Conservation (phyloP, 495 filamentous ascomycete species). For the Bacidia rubella region DNA sequence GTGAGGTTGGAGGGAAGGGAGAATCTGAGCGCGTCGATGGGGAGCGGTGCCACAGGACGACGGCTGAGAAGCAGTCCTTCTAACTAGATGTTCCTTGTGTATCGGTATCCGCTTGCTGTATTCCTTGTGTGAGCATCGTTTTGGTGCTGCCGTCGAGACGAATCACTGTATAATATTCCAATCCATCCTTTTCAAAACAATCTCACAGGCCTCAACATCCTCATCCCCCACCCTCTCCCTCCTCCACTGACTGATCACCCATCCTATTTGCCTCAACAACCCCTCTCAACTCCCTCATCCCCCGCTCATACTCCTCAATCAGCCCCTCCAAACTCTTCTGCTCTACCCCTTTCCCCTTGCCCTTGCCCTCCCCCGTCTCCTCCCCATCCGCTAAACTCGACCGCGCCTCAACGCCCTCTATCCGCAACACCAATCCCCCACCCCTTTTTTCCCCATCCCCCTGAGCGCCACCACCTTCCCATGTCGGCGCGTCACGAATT, state of each 20-base stretch:
- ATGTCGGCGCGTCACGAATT: conserved; percentile 43
- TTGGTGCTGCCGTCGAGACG: too few species aligned
- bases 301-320: conserved; percentile 6
- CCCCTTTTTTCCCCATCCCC: conserved; percentile 1
- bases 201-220: background rate
- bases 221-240: background rate
- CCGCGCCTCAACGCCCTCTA: conserved; percentile 14
- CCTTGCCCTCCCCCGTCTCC: background rate
- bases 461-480: conserved; percentile 11
- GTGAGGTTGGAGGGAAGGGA: conserved; percentile 17
- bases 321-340: conserved; percentile 10
- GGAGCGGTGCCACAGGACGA: conserved; percentile 7
- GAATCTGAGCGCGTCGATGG: conserved; percentile 13
- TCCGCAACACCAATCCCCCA: conserved; percentile 16
- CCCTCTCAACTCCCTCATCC: conserved; percentile 18
- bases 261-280: conserved; percentile 11
- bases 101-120: too few species aligned
- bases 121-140: too few species aligned
- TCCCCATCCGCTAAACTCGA: background rate
- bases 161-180: too few species aligned
- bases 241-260: background rate
- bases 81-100: conserved; percentile 2
- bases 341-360: conserved; percentile 11
- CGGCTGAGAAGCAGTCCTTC: conserved; percentile 22
- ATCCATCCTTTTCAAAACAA: too few species aligned